Base-by-base conservation (phyloP, 495 filamentous ascomycete genomes). In the Margaritispora aquatica region DNA sequence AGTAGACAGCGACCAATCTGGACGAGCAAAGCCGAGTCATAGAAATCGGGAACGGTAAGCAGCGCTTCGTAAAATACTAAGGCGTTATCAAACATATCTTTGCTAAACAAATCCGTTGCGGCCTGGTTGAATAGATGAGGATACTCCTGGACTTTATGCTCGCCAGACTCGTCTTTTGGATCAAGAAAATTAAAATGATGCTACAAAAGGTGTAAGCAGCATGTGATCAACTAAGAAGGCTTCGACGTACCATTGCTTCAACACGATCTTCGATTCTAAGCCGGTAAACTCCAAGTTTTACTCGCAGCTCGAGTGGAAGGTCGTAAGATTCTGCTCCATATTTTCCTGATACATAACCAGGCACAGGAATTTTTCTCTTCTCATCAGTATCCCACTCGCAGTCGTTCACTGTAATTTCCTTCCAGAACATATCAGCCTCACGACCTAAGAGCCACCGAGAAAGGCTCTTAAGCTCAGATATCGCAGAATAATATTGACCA, bases 371-470 rank as follows among this genome's bases (percentile, higher is more conserved):
- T 38, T 92, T 80, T 27, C 89, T 85, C 1, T 78, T 76, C 72
- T 92, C 83, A 26, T 84, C 80, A 2, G 80, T 63, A 66, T 98
- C 94, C 88, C 90, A 98, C 75, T 98, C 94, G 57, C 92, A 81
- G 70, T 98, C 94, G 67, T 97, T 91, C 7, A 82, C 77, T 8
- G 78, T 69, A 61, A 83, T 79, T n/a, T 78, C 67, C 55, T 96
- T 88, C 94, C 94, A 98, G 65, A 84, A 90, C 13, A 55, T 67
- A 66, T 97, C 95, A 17, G 78, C 74, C 29, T 77, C 74, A 24
- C 94, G 85, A 21, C 89, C 88, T 27, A 95, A 73, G 24, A 96
- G 74, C 92, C 92, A 96, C 50, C 94, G 78, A 24, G 86, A 80
- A 3, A 96, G 66, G 15, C 74, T 73, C 68, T 88, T 93, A 11